Percentiles rank a stretch among this genome's conserved stretches.
These are phyloP conservation scores for Gossypium ekmanianum DNA, from an alignment of 345 rosid species.

Conservation along the genomic window DNA sequence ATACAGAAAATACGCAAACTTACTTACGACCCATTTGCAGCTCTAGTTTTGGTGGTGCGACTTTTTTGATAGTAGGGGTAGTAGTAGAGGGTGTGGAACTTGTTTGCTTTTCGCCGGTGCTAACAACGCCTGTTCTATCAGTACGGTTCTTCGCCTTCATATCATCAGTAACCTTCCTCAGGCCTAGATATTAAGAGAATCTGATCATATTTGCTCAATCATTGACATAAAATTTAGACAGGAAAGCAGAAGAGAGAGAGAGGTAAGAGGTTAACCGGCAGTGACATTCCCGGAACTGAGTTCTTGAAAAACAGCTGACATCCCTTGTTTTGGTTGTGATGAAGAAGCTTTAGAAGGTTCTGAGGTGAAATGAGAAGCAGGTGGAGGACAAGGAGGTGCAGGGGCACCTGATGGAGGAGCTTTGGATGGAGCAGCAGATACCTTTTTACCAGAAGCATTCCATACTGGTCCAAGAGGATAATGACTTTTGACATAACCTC, in stretches of 20 bases:
- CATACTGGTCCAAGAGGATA: constrained; percentile 94
- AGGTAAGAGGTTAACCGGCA: constrained; percentile 41
- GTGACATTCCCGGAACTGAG: constrained; percentile 72
- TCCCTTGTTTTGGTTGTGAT: constrained; percentile 73
- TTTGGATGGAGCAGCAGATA: constrained; percentile 51
- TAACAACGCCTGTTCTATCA: constrained; percentile 73
- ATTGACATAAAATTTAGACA: constrained; percentile 2
- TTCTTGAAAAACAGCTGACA: constrained; percentile 94
- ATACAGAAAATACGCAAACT: constrained; percentile 23
- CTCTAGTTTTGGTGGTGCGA: constrained; percentile 89
- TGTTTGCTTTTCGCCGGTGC: constrained; percentile 47
- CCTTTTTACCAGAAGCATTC: constrained; percentile 56
- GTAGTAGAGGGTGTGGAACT: constrained; percentile 47
- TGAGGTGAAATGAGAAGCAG: constrained; percentile 63
- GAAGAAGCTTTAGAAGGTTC: constrained; percentile 72
- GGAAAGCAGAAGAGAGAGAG: constrained; percentile 1
- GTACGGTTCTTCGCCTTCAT: constrained; percentile 86
- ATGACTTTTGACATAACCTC: constrained; percentile 80
- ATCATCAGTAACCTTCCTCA: constrained; percentile 80
- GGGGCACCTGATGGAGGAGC: constrained; percentile 57
- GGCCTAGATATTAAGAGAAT: constrained; percentile 47
- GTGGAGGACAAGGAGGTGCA: constrained; percentile 89
- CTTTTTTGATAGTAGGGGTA: constrained; percentile 38
- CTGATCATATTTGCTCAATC: constrained; percentile 12
- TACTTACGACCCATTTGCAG: constrained; percentile 99